These are phyloP conservation scores for Teratosphaeriaceae sp. DNA, from an alignment of 2,329 filamentous ascomycete species.

Conservation along the genomic window DNA sequence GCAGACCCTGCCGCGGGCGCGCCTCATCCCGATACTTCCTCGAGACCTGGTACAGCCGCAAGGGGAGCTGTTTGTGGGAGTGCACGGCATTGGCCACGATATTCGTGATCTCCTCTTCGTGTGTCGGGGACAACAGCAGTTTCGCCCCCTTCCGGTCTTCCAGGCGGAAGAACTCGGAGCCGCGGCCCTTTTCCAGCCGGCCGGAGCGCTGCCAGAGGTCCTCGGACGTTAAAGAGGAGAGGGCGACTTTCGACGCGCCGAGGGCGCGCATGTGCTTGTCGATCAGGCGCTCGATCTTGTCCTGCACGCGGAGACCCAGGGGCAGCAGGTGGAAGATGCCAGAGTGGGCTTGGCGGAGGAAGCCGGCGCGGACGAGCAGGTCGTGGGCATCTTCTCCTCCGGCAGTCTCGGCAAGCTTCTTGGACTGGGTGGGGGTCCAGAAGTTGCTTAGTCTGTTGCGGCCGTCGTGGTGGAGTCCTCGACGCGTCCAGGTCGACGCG, in stretches of 20 bases:
- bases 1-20: constrained; percentile 76
- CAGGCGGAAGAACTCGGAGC: constrained; percentile 66
- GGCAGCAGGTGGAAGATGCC: constrained; percentile 92
- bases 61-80: constrained; percentile 79
- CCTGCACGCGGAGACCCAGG: constrained; percentile 75
- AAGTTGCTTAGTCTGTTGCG: constrained; percentile 61
- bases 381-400: constrained; percentile 43
- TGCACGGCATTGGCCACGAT: constrained; percentile 66
- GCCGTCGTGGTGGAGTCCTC: constrained; percentile 44
- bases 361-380: constrained; percentile 40
- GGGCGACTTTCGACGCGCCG: constrained; percentile 72
- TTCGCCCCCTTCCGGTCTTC: constrained; percentile 67
- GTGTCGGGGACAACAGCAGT: constrained; percentile 81
- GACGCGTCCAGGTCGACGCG: background rate
- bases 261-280: constrained; percentile 76
- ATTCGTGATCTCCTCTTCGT: constrained; percentile 91
- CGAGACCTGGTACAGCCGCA: constrained; percentile 86
- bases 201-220: constrained; percentile 76
- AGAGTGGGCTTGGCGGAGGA: constrained; percentile 62
- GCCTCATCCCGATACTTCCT: constrained; percentile 93
- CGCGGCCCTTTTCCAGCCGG: constrained; percentile 52
- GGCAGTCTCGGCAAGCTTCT: constrained; percentile 49
- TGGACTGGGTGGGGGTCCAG: constrained; percentile 62
- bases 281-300: constrained; percentile 78
- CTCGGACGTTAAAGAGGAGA: constrained; percentile 82